These are phyloP conservation scores for Nymphaea colorata DNA, from an alignment of 164 flowering plant genomes.

Conservation along the genomic window DNA sequence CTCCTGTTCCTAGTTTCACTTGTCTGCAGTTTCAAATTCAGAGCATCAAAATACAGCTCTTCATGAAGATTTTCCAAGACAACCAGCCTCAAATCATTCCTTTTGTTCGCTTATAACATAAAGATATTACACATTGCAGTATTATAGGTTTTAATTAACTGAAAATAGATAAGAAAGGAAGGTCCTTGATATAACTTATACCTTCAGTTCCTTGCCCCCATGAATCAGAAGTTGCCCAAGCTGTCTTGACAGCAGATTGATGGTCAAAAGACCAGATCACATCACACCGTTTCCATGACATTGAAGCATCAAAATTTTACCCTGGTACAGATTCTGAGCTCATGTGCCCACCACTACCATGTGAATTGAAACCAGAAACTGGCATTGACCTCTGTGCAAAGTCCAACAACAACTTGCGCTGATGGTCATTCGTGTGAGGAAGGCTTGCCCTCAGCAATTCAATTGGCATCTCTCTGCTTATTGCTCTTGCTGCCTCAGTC, in stretches of 20 bases:
- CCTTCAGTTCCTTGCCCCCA: neutral
- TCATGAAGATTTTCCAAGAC: neutral
- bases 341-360: conserved; percentile 11
- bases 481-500: conserved; percentile 29
- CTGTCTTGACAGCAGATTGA: neutral
- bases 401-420: conserved; percentile 31
- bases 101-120: neutral
- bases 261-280: neutral
- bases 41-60: neutral
- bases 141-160: neutral
- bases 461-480: conserved; percentile 42
- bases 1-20: neutral
- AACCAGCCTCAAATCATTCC: neutral
- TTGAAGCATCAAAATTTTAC: conserved; percentile 2
- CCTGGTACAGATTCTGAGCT: conserved; percentile 19
- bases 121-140: no score
- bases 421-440: conserved; percentile 42
- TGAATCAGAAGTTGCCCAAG: neutral
- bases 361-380: conserved; percentile 13
- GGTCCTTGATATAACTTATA: neutral
- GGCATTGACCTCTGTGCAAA: conserved; percentile 41
- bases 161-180: neutral
- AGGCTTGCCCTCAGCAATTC: conserved; percentile 50
- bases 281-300: no score
- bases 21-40: neutral